Base-by-base conservation (phyloP, 306 rosid species). In the Vigna nakashimae region DNA sequence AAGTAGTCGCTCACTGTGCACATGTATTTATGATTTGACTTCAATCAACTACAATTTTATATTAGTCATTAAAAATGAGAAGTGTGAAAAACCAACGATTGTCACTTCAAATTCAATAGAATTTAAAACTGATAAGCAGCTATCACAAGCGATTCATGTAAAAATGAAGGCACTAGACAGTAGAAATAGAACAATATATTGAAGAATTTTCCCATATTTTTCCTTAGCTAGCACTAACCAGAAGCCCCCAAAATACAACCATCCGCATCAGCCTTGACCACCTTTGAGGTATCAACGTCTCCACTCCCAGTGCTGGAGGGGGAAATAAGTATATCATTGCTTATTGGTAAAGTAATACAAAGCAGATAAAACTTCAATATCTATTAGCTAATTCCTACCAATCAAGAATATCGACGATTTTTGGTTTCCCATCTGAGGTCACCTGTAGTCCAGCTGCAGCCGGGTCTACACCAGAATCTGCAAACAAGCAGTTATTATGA, bases 371-470 rank as follows among this genome's bases (percentile, higher is more conserved):
- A 58, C 16, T 46, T 32, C 40, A 79, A 71, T 13, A 52, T 55
- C 66, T 42, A 77, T 71, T 43, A 73, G 60, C 43, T 65, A 70
- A 34, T 64, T 67, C 52, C 55, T 76, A 95, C 99, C 99, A 95
- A 76, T 95, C 98, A 83, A 95, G 83, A 40, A 95, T 82, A 76
- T 95, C 99, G 42, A 95, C 77, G 57, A 91, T 69, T 82, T 95
- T 95, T 28, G 96, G 96, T 88, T 95, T 92, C 79, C 99, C 99
- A 48, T 95, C 97, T 1, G 99, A 89, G 24, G 99, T 95, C 71
- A 92, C 96, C 83, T 92, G 98, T 74, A 95, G 87, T 85, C 99
- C 99, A 42, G 87, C 93, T 48, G 99, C 99, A 80, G 98, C 99
- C 0, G 99, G 99, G 70, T 95, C 99, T 75, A 92, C 98, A 20